Evolutionary conservation across 768 basidiomycete genomes (phyloP), one percentile per base, ranked within the genome.

Genomic region (Candolleomyces aberdarensis): DNA sequence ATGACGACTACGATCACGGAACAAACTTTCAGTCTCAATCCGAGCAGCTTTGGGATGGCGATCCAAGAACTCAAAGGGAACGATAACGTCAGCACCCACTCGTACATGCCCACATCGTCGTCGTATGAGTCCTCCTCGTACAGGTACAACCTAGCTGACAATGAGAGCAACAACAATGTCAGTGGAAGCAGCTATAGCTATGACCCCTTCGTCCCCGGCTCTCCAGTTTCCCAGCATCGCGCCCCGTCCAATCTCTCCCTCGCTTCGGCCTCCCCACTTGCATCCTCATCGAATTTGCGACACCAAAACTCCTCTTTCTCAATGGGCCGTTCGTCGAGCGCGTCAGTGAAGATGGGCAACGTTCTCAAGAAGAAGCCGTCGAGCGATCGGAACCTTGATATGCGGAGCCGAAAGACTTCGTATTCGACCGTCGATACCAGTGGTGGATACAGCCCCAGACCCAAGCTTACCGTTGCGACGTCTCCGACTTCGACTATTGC

Each of bases 11-110:
- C 59, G 31, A 44, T 57, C 20, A 60, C 59, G 2, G 59, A 60
- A 32, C 59, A 60, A 51, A 43, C 47, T 22, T 60, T 60, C 41
- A 31, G 29, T 15, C 51, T 60, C 22, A 54, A 40, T 11, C 50
- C 31, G 13, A 60, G 36, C 40, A 60, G 59, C 44, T 60, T 60
- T 39, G 59, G 59, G 19, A 60, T 54, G 52, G 59, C 59, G n/a
- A 53, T 54, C 39, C 39, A 52, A 17, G 59, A 60, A 41, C 40
- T 60, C 10, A 51, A 44, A 13, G 26, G 31, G 5, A 17, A 53
- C 13, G 59, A 60, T 31, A 29, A 29, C 26, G 29, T 17, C 46
- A 26, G 29, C 26, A 22, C 29, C n/a, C 47, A 17, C 32, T 17
- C 32, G 14, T 9, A 32, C 17, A n/a, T 57, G 44, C 47, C 56